Evolutionary conservation across 768 basidiomycete species (phyloP), one percentile per base, ranked within the genome.

Genomic region (Tulasnella sp.): DNA sequence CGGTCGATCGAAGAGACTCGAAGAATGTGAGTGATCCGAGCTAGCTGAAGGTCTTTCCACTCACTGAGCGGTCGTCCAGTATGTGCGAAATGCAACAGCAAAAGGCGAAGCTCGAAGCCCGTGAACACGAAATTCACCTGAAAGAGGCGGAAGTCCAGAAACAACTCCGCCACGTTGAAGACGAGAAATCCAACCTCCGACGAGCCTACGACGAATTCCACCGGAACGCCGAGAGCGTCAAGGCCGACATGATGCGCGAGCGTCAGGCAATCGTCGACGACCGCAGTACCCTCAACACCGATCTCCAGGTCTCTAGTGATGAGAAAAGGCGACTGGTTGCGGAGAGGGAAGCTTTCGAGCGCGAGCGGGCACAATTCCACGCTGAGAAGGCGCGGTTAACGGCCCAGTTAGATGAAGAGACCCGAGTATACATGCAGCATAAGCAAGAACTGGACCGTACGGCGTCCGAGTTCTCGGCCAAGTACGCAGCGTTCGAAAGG

Each of bases 61-160:
- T 64, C n/a, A 64, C 58, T 2, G 12, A 29, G 25, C 11, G 25
- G 25, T 25, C 14, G 14, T 64, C 29, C 11, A 64, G 58, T 25
- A 64, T 64, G 58, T 64, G 58, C 58, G 58, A 64, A 25, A 64
- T 64, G 58, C 58, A 64, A 64, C 58, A 64, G n/a, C 58, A 64
- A n/a, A 64, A 64, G 14, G 58, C 29, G 68, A 70, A 70, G 36
- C 36, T 88, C 11, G 93, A 94, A 80, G 89, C 92, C 0, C 90
- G 93, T 79, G 93, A 92, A 79, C 89, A 93, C 93, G 92, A 77
- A 37, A 88, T 79, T 74, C 68, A 70, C 1, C 17, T 42, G 40
- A 37, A 42, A 19, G 68, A 70, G 25, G 37, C 7, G 6, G 68
- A 70, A 3, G 36, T 70, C 37, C 36, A 70, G 12, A 37, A 42